Percentiles rank a stretch among this genome's conserved stretches.
These are phyloP conservation scores for Knoxdaviesia capensis DNA, from an alignment of 2,329 filamentous ascomycete genomes.

Conservation along the genomic window DNA sequence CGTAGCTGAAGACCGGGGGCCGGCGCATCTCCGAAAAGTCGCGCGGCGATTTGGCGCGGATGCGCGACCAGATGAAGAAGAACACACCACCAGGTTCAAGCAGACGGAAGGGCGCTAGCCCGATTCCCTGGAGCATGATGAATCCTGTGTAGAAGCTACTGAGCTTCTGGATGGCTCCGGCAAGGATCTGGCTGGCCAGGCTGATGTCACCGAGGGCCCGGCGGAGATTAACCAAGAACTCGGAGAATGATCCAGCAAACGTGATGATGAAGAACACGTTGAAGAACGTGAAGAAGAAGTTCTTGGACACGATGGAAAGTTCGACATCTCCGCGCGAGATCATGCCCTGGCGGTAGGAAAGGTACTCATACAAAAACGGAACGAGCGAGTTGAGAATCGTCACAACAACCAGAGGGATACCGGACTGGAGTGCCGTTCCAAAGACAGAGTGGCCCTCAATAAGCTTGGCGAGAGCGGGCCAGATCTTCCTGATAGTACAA, in stretches of 20 bases:
- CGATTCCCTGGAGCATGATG: slow-evolving; percentile 84
- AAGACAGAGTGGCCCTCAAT: slow-evolving; percentile 50
- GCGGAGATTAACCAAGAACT: slow-evolving; percentile 51
- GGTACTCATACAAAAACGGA: slow-evolving; percentile 84
- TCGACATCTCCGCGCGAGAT: slow-evolving; percentile 89
- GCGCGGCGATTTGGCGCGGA: slow-evolving; percentile 69
- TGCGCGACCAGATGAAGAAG: slow-evolving; percentile 60
- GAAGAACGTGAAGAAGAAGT: slow-evolving; percentile 99
- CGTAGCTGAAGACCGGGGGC: slow-evolving; percentile 82
- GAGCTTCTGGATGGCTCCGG: slow-evolving; percentile 51
- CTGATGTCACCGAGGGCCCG: slow-evolving; percentile 63
- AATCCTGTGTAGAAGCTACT: slow-evolving; percentile 83
- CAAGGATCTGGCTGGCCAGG: slow-evolving; percentile 55
- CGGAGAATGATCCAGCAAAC: slow-evolving; percentile 62
- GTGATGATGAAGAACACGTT: slow-evolving; percentile 96
- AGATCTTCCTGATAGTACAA: slow-evolving; percentile 55
- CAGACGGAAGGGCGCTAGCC: slow-evolving; percentile 78
- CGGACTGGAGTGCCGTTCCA: slow-evolving; percentile 64
- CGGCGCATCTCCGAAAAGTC: slow-evolving; percentile 68
- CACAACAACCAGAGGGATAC: slow-evolving; percentile 65
- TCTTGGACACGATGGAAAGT: slow-evolving; percentile 88
- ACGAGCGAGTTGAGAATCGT: slow-evolving; percentile 78
- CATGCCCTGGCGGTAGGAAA: slow-evolving; percentile 84
- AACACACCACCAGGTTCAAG: slow-evolving; percentile 74
- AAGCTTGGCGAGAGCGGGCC: slow-evolving; percentile 47